Evolutionary conservation across 2,329 filamentous ascomycete species (phyloP).

Genomic region (Trichoderma pleuroti): DNA sequence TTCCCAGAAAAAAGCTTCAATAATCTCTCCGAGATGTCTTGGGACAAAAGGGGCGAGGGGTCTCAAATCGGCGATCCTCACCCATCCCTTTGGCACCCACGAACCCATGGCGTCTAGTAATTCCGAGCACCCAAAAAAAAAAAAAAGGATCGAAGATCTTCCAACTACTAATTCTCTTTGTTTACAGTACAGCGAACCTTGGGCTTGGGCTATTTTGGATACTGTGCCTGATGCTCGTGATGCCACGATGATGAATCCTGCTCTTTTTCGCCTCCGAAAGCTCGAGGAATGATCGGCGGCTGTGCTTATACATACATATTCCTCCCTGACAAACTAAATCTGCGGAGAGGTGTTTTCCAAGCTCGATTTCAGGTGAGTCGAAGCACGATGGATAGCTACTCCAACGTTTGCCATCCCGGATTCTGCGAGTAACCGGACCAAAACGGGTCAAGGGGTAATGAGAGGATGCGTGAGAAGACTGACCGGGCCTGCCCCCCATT

Average conservation of each 20-base stretch:
- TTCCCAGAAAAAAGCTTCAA: not conserved
- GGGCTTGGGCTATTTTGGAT: not conserved
- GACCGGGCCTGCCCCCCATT: not conserved
- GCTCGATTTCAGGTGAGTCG: not conserved
- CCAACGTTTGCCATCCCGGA: not conserved
- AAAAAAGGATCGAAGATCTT: slow-evolving; percentile 12
- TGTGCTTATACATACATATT: not conserved
- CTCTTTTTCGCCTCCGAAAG: not conserved
- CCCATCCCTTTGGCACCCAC: not conserved
- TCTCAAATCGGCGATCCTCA: not conserved
- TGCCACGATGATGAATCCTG: slow-evolving; percentile 11
- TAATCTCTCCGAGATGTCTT: not conserved
- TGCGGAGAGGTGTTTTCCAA: not conserved
- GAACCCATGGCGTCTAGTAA: not conserved
- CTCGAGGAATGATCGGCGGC: not conserved
- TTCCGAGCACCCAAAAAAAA: not conserved
- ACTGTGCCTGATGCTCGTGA: not conserved
- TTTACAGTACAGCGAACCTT: too few species aligned
- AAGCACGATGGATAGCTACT: not conserved
- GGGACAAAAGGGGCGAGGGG: too few species aligned
- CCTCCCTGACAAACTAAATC: not conserved
- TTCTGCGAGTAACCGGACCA: not conserved
- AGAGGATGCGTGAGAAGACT: not conserved
- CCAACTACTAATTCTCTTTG: not conserved
- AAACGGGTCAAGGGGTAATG: not conserved